Evolutionary conservation across 495 filamentous ascomycete genomes (phyloP).

Genomic region (Xylaria bambusicola): DNA sequence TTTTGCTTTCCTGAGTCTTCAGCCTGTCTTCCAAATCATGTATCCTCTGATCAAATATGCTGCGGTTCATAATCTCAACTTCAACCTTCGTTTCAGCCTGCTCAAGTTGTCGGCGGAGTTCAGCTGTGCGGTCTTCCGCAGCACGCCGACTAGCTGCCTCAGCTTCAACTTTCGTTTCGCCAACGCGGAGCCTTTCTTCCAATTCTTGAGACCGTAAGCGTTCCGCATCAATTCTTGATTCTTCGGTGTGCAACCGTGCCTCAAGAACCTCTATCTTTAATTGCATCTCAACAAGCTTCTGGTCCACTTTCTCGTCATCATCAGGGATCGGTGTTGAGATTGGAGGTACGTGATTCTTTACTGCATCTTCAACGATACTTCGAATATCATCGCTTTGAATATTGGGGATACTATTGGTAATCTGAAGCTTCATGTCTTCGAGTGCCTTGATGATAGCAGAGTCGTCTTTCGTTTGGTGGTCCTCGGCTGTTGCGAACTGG

Average conservation of each 20-base stretch:
- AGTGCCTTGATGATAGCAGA: conserved; percentile 37
- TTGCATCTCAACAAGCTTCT: conserved; percentile 42
- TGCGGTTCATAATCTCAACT: conserved; percentile 55
- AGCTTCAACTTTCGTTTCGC: conserved; percentile 43
- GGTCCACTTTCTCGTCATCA: conserved; percentile 38
- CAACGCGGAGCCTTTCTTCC: conserved; percentile 47
- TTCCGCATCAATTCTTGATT: conserved; percentile 31
- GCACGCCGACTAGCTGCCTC: conserved; percentile 42
- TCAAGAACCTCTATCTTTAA: conserved; percentile 41
- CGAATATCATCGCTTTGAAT: conserved; percentile 58
- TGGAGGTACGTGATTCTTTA: conserved; percentile 51
- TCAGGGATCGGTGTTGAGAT: conserved; percentile 36
- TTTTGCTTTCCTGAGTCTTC: conserved; percentile 42
- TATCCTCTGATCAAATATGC: conserved; percentile 47
- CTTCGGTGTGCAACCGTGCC: conserved; percentile 30
- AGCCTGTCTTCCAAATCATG: conserved; percentile 49
- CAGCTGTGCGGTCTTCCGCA: conserved; percentile 46
- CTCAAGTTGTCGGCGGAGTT: conserved; percentile 47
- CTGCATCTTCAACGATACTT: conserved; percentile 60
- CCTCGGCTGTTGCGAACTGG: conserved; percentile 26
- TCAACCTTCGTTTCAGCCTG: conserved; percentile 53
- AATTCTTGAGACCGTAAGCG: conserved; percentile 36
- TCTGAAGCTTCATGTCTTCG: conserved; percentile 52
- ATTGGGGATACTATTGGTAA: conserved; percentile 45
- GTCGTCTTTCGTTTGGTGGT: conserved; percentile 27